Conservation (phyloP, 2,329 filamentous ascomycete species). For the Clonostachys sp. region DNA sequence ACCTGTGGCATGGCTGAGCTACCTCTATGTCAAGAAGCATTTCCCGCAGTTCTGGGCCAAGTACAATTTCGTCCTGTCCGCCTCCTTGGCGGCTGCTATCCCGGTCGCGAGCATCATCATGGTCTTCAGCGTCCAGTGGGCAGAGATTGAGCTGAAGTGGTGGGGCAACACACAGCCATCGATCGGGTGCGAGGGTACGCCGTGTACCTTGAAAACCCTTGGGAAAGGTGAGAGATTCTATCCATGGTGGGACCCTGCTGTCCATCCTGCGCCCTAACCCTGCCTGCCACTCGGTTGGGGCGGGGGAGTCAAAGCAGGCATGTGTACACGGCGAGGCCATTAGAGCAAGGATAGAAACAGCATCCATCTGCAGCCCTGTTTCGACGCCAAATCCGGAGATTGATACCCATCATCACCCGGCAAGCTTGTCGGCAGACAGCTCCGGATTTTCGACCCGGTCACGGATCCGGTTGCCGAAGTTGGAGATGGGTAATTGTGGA, state of each 20-base stretch:
- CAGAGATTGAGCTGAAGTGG: constrained; percentile 27
- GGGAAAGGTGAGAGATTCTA: constrained; percentile 9
- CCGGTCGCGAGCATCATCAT: constrained; percentile 34
- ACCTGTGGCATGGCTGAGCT: constrained; percentile 10
- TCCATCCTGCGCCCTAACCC: no score
- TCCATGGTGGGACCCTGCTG: constrained; percentile 6
- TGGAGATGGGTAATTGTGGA: no score
- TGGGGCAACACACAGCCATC: constrained; percentile 32
- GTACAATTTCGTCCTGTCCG: constrained; percentile 40
- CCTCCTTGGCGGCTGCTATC: constrained; percentile 33
- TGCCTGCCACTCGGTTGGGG: no score
- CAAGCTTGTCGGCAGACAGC: no score
- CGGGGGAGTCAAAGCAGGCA: no score
- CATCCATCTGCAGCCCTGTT: no score
- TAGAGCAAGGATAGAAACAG: no score
- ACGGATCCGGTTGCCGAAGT: no score
- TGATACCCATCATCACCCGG: no score
- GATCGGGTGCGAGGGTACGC: constrained; percentile 7
- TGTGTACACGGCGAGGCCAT: no score
- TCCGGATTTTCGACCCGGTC: no score
- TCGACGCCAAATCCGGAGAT: no score
- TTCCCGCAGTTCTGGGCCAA: constrained; percentile 37
- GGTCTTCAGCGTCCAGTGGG: constrained; percentile 30
- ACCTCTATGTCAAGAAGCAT: constrained; percentile 11
- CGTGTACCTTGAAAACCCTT: constrained; percentile 6